Percentiles rank a stretch among this genome's conserved stretches.
These are phyloP conservation scores for Diospyros kaki DNA, from an alignment of 148 eudicot genomes.

Conservation along the genomic window DNA sequence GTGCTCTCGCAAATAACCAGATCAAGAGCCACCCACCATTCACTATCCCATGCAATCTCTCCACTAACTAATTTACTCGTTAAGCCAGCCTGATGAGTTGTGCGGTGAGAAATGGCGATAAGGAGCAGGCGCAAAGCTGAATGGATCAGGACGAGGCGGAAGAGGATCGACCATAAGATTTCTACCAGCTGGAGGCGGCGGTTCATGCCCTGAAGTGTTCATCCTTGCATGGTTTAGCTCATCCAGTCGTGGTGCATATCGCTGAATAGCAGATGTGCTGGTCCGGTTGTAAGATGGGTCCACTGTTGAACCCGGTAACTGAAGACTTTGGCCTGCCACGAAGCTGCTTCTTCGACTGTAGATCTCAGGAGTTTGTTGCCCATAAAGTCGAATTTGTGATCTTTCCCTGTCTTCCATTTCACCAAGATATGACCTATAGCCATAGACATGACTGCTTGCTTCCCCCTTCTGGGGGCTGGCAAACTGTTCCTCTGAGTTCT, in stretches of 20 bases:
- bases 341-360: conserved; percentile 16
- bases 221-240: conserved; percentile 24
- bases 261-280: conserved; percentile 35
- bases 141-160: conserved; percentile 11
- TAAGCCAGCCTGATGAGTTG: conserved; percentile 15
- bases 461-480: conserved; percentile 10
- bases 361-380: conserved; percentile 12
- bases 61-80: no score
- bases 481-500: conserved; percentile 13
- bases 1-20: no score
- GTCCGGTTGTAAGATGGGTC: background rate
- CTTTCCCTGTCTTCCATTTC: conserved; percentile 9
- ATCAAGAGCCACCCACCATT: no score
- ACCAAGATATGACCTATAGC: conserved; percentile 18
- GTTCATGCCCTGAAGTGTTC: conserved; percentile 11
- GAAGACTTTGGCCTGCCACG: conserved; percentile 16
- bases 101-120: conserved; percentile 12
- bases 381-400: conserved; percentile 11
- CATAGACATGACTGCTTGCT: conserved; percentile 10
- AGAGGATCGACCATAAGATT: conserved; percentile 16
- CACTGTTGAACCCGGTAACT: conserved; percentile 13
- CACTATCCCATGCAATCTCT: no score
- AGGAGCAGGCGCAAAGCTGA: conserved; percentile 30
- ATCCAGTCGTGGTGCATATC: conserved; percentile 40
- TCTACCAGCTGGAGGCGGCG: conserved; percentile 11